These are phyloP conservation scores for Blepharisma stoltei DNA, from an alignment of 73 alveolate genomes.

Conservation along the genomic window DNA sequence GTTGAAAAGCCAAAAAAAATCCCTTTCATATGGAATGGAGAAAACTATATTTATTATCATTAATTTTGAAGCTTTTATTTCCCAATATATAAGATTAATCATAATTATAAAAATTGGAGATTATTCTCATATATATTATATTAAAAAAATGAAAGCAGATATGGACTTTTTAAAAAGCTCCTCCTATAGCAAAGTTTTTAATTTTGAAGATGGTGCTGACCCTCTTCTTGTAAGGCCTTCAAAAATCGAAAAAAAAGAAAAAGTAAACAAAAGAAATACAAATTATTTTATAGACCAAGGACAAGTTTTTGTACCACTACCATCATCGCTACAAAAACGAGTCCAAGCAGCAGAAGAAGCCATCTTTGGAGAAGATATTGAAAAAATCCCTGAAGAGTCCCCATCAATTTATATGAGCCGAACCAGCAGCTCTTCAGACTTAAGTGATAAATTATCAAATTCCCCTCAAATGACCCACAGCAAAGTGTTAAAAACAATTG, in stretches of 20 bases:
- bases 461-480: too few relatives aligned
- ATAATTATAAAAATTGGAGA: too few relatives aligned
- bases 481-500: not conserved
- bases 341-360: slow-evolving; percentile 5
- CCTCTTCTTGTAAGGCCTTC: slow-evolving; percentile 28
- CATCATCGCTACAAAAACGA: not conserved
- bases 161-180: slow-evolving; percentile 17
- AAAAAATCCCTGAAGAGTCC: not conserved
- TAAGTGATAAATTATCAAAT: not conserved
- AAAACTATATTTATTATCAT: too few relatives aligned
- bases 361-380: not conserved
- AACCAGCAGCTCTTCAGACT: slow-evolving; percentile 15
- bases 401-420: not conserved
- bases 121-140: too few relatives aligned
- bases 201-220: not conserved
- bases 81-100: too few relatives aligned
- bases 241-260: not conserved
- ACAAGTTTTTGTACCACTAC: slow-evolving; percentile 9
- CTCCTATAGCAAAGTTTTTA: not conserved
- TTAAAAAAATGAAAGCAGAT: not conserved
- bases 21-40: not conserved
- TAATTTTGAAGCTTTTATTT: too few relatives aligned
- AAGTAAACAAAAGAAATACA: not conserved
- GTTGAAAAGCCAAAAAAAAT: not conserved
- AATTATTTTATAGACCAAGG: slow-evolving; percentile 25